Evolutionary conservation across 371 early-diverging fungal species (phyloP), one percentile per base, ranked within the genome.

Genomic region (Choanephora cucurbitarum): DNA sequence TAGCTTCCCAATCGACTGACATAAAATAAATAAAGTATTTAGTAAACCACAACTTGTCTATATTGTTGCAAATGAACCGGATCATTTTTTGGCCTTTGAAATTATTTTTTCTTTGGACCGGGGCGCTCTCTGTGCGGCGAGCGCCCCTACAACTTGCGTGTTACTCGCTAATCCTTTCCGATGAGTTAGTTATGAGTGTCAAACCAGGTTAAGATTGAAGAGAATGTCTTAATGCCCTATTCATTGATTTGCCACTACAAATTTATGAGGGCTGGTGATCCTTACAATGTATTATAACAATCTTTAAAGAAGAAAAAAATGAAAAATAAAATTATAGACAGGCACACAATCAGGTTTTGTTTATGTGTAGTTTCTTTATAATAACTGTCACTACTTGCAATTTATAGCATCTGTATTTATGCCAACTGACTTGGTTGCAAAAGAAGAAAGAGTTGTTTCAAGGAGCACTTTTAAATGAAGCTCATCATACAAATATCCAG

Each of bases 111-210:
- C 57, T 56, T 62, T 56, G 62, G 62, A 62, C 62, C 57, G 57
- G 53, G 57, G 52, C 51, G 57, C 56, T 62, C 62, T 62, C 62
- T 62, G 62, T 62, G 62, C 62, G 62, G 62, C 62, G 62, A 62
- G 56, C 57, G 51, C 52, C 57, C 57, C 48, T 18, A 64, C 39
- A 65, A 56, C 60, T 65, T 60, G 57, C 41, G 65, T 65, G 65
- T 65, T 65, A 65, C 65, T 65, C 65, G 65, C 65, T 56, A 65
- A 65, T 60, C 51, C 31, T n/a, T 55, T 60, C 33, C 22, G 45
- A 45, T 65, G 65, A 55, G 55, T 65, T 60, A 44, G 65, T 60
- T 64, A 40, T 60, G 65, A 65, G 65, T 65, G 65, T 65, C 65
- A 56, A 65, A 51, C 46, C 61, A 65, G 50, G 65, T 65, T 65